These are phyloP conservation scores for Albizia julibrissin DNA, from an alignment of 306 rosid species.

Conservation along the genomic window DNA sequence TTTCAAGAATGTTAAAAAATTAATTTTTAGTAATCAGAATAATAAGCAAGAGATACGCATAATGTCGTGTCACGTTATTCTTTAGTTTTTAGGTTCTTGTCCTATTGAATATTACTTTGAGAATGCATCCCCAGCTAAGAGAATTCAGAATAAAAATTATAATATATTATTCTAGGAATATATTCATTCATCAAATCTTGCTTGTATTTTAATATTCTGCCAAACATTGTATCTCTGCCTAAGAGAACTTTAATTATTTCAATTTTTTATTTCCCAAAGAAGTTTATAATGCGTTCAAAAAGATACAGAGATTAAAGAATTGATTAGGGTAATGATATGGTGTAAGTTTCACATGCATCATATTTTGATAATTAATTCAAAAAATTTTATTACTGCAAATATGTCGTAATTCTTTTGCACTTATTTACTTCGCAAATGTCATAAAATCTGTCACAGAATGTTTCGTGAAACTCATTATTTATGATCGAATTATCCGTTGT, in stretches of 20 bases:
- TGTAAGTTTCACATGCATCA: not conserved
- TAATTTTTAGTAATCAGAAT: not conserved
- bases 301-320: not conserved
- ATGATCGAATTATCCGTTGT: not conserved
- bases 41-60: not conserved
- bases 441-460: not conserved
- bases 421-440: not conserved
- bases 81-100: slow-evolving; percentile 7
- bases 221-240: not conserved
- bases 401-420: not conserved
- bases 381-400: not conserved
- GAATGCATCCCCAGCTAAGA: not conserved
- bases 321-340: not conserved
- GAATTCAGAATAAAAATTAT: not conserved
- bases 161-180: not conserved
- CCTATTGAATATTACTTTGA: not conserved
- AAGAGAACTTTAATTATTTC: no score
- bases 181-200: not conserved
- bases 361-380: not conserved
- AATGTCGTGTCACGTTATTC: not conserved
- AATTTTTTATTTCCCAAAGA: no score
- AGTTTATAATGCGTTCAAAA: not conserved
- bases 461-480: not conserved
- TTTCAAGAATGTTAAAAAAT: not conserved
- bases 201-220: not conserved